A percentile compares a stretch with the other conserved stretches of the same genome.
phyloP scores from a whole-genome alignment of 2,329 filamentous ascomycete species.

The Lecanicillium sp. region DNA sequence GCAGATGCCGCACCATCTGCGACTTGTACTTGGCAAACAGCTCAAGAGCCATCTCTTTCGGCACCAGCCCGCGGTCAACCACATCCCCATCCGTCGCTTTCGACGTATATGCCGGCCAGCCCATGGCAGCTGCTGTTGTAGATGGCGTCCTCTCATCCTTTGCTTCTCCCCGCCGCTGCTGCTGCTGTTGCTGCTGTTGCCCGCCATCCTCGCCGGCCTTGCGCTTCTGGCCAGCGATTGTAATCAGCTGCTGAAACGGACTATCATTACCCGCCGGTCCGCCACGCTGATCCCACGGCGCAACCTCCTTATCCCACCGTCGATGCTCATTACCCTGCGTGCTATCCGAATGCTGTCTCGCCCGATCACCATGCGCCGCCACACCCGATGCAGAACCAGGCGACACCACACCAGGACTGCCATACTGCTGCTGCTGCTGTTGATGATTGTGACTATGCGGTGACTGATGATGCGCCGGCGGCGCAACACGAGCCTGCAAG shows the following conservation, averaged over 20 bases:
- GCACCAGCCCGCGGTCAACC: slow-evolving; percentile 52
- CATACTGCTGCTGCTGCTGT: not conserved
- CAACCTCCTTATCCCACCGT: slow-evolving; percentile 3
- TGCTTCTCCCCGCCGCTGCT: slow-evolving; percentile 4
- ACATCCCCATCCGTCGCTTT: slow-evolving; percentile 34
- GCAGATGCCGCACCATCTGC: slow-evolving; percentile 52
- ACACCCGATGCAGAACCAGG: too few species aligned
- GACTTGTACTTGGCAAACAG: slow-evolving; percentile 52
- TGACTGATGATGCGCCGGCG: not conserved
- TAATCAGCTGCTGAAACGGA: slow-evolving; percentile 6
- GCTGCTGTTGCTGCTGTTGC: slow-evolving; percentile 9
- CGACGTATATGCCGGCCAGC: slow-evolving; percentile 13
- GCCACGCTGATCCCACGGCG: not conserved
- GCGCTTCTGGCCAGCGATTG: slow-evolving; percentile 21
- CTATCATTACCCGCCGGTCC: slow-evolving; percentile 5
- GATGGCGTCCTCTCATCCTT: slow-evolving; percentile 6
- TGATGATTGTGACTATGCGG: not conserved
- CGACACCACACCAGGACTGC: not conserved
- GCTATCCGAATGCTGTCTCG: too few species aligned
- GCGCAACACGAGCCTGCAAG: slow-evolving; percentile 47
- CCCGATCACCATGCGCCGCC: too few species aligned
- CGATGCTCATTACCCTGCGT: slow-evolving; percentile 1
- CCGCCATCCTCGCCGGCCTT: slow-evolving; percentile 12
- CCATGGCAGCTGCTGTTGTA: slow-evolving; percentile 6
- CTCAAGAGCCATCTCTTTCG: slow-evolving; percentile 42